phyloP scores from a whole-genome alignment of 495 filamentous ascomycete genomes.

The Aspergillus haitiensis region DNA sequence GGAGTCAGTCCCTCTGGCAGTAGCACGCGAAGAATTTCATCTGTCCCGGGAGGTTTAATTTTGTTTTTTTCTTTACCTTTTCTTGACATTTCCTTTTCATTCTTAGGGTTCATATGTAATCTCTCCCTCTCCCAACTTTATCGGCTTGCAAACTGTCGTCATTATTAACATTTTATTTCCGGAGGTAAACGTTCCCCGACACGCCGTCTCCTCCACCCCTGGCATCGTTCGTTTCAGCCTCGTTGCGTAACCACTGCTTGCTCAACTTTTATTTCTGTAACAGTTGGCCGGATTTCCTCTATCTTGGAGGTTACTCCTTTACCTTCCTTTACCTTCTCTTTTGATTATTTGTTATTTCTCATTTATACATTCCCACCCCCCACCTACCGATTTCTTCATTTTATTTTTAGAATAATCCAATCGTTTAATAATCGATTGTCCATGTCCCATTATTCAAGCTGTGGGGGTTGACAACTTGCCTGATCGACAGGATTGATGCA shows the following conservation, averaged over 20 bases:
- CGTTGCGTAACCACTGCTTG: conserved; percentile 14
- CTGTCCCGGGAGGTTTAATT: background rate
- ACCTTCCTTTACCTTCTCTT: too few relatives aligned
- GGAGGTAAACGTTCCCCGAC: background rate
- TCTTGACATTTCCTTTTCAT: background rate
- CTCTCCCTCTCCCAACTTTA: background rate
- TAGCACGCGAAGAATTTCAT: background rate
- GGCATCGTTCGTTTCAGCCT: conserved; percentile 14
- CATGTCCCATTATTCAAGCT: background rate
- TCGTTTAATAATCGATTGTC: too few relatives aligned
- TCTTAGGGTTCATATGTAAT: background rate
- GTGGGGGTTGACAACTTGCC: conserved; percentile 18
- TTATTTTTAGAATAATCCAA: too few relatives aligned
- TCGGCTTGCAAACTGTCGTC: background rate
- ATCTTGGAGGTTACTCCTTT: too few relatives aligned
- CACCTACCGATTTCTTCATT: too few relatives aligned
- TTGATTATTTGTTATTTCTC: too few relatives aligned
- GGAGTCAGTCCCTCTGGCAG: background rate
- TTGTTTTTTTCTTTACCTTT: background rate
- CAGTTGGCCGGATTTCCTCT: too few relatives aligned
- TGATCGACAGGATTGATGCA: conserved; percentile 4
- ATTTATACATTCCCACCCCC: too few relatives aligned
- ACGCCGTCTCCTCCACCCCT: conserved; percentile 12
- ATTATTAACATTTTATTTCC: conserved; percentile 7
- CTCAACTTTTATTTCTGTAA: too few relatives aligned